phyloP scores from a whole-genome alignment of 768 basidiomycete species.

The Termitomyces sp. region DNA sequence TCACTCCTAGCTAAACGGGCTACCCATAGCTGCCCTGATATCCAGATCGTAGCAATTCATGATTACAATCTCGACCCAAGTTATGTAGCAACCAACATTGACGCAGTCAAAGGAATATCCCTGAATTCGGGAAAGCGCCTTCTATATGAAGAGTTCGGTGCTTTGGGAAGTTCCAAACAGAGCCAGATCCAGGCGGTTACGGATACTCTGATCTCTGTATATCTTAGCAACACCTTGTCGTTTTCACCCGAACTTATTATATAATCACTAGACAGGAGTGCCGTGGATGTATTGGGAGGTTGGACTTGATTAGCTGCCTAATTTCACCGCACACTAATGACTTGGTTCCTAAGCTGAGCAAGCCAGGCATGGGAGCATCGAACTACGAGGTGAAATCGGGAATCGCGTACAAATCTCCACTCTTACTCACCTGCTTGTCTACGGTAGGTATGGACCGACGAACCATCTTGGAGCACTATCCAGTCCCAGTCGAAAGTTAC shows the following conservation, averaged over 20 bases:
- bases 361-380: constrained; percentile 18
- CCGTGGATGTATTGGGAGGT: constrained; percentile 26
- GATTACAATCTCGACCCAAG: constrained; percentile 43
- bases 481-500: constrained; percentile 17
- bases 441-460: constrained; percentile 23
- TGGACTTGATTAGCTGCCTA: background rate
- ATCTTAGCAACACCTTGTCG: constrained; percentile 1
- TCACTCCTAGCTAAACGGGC: background rate
- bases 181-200: constrained; percentile 35
- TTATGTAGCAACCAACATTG: constrained; percentile 35
- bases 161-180: constrained; percentile 35
- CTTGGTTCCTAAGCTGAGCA: constrained; percentile 1
- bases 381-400: constrained; percentile 18
- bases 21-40: constrained; percentile 15
- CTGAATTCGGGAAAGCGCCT: constrained; percentile 29
- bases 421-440: background rate
- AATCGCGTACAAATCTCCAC: background rate
- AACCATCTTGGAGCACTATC: constrained; percentile 21
- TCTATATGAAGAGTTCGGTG: constrained; percentile 34
- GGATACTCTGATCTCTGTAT: constrained; percentile 31
- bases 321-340: background rate
- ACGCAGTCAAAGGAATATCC: constrained; percentile 34
- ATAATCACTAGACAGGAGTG: constrained; percentile 17
- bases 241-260: background rate
- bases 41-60: constrained; percentile 22